These are phyloP conservation scores for Lachnellula arida DNA, from an alignment of 2,329 filamentous ascomycete species.

Conservation along the genomic window DNA sequence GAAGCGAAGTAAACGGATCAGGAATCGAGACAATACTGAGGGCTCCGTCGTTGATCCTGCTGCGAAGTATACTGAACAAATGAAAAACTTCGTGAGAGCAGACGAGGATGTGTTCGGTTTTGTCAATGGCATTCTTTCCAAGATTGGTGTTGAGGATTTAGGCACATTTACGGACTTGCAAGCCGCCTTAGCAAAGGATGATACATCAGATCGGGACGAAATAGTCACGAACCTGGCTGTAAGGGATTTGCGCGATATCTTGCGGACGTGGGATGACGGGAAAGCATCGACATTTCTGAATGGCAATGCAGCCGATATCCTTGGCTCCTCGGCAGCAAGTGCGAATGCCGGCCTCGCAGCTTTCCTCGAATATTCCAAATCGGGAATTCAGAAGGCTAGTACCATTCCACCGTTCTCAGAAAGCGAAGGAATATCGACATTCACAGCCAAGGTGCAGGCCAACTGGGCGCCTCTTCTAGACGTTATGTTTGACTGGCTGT, in stretches of 20 bases:
- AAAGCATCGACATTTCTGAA: constrained; percentile 33
- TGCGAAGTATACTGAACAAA: constrained; percentile 48
- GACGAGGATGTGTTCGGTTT: constrained; percentile 30
- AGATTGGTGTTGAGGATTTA: constrained; percentile 29
- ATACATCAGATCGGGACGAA: constrained; percentile 15
- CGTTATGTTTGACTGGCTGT: constrained; percentile 55
- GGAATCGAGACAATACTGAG: constrained; percentile 51
- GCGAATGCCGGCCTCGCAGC: constrained; percentile 48
- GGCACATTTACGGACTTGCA: constrained; percentile 27
- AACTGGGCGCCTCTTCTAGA: constrained; percentile 53
- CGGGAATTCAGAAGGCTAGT: constrained; percentile 46
- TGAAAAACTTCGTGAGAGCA: constrained; percentile 36
- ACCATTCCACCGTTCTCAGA: constrained; percentile 49
- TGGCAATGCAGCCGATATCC: constrained; percentile 29
- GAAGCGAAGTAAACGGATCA: constrained; percentile 62
- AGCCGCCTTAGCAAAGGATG: constrained; percentile 19
- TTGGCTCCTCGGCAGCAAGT: constrained; percentile 27
- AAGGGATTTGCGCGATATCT: constrained; percentile 34
- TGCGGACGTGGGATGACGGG: constrained; percentile 36
- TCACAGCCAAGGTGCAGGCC: constrained; percentile 45
- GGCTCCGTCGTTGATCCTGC: constrained; percentile 49
- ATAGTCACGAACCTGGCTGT: constrained; percentile 26
- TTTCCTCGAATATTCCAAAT: constrained; percentile 60
- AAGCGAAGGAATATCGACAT: constrained; percentile 46
- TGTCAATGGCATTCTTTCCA: constrained; percentile 25